Conservation (phyloP, 2,329 filamentous ascomycete species). For the Chlorencoelia australis region DNA sequence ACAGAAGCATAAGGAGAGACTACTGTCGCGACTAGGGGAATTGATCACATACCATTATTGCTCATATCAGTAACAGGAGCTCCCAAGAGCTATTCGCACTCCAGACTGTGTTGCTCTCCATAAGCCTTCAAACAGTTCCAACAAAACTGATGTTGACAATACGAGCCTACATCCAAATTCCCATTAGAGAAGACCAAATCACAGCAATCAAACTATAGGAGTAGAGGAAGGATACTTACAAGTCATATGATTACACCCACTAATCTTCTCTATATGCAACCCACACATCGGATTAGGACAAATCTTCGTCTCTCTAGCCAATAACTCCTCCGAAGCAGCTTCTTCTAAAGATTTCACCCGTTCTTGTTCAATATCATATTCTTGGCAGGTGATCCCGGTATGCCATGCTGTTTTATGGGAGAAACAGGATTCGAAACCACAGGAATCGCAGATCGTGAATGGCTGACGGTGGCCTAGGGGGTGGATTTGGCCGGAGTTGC, state of each 20-base stretch:
- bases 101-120: too few species aligned
- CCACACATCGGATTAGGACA: conserved; percentile 12
- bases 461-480: conserved; percentile 30
- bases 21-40: too few species aligned
- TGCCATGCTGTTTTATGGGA: conserved; percentile 35
- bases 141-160: too few species aligned
- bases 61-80: too few species aligned
- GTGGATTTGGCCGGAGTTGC: conserved; percentile 43
- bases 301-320: conserved; percentile 2
- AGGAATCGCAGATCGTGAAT: conserved; percentile 33
- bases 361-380: conserved; percentile 19
- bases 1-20: too few species aligned
- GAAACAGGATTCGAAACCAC: conserved; percentile 34
- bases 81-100: too few species aligned
- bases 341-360: conserved; percentile 9
- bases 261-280: conserved; percentile 3
- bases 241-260: conserved; percentile 16
- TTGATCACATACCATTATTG: too few species aligned
- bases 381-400: conserved; percentile 28
- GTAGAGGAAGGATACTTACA: conserved; percentile 5
- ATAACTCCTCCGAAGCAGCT: conserved; percentile 1
- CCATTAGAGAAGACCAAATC: too few species aligned
- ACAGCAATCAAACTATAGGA: too few species aligned
- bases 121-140: too few species aligned
- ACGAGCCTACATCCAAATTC: too few species aligned